Base-by-base conservation (phyloP, 371 early-diverging fungal species). In the Mortierella sp. region DNA sequence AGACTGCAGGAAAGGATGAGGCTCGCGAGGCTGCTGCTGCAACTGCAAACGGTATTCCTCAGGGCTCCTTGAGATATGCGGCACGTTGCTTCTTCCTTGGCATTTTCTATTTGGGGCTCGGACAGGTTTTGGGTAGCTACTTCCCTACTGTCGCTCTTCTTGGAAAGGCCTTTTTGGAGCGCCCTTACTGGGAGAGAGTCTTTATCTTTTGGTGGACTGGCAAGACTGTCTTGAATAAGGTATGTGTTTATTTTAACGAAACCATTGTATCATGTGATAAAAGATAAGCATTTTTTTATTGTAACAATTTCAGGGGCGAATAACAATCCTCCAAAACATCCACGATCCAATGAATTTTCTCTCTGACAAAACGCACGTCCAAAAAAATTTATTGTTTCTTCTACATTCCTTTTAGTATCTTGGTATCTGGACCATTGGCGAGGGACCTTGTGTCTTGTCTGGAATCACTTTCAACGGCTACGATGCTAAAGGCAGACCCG, bases 401-500 rank as follows among this genome's bases (percentile, higher is more conserved):
- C 9, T 32, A 1, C n/a, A 12, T 61, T 59, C 32, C 42, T 34
- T 35, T 12, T 83, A 88, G 85, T 93, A 92, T 72, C 83, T 92
- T 43, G 92, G 93, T 58, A 86, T 91, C 31, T 93, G 92, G 92
- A 80, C 86, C 32, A 75, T 93, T 56, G 88, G 84, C 32, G 93
- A 93, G 85, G 91, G 91, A 72, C 85, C 91, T 4, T 86, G 87
- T 61, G 85, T 88, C 5, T 68, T 86, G 9, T 89, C 88, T 66
- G 92, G 92, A 45, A 86, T 93, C 43, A 86, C 89, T 15, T 92
- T 88, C 76, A 89, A 90, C 63, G 92, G 92, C 2, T 66, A 83
- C 12, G 83, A 89, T 63, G 74, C 83, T 7, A 66, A 87, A 29
- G 90, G 89, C 1, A 62, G 69, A 9, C 82, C 86, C 0, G 72